These are phyloP conservation scores for Agapanthus africanus DNA, from an alignment of 106 monocot genomes.

Conservation along the genomic window DNA sequence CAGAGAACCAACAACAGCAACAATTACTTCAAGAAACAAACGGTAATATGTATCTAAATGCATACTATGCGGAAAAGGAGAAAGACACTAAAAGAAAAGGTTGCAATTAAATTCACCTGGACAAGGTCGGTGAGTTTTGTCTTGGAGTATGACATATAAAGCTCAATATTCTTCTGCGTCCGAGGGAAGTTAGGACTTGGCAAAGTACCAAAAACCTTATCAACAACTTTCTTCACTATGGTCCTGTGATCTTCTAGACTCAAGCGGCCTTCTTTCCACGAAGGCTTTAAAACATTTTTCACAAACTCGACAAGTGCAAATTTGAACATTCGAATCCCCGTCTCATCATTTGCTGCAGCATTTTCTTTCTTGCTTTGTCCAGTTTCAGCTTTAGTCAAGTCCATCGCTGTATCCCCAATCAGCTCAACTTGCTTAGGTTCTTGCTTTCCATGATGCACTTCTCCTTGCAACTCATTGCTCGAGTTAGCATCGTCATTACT, in stretches of 20 bases:
- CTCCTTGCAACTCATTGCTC: too few relatives aligned
- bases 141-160: conserved; percentile 26
- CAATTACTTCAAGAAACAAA: too few relatives aligned
- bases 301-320: conserved; percentile 42
- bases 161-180: conserved; percentile 36
- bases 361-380: background rate
- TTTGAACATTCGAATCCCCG: conserved; percentile 37
- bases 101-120: conserved; percentile 33
- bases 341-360: too few relatives aligned
- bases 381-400: background rate
- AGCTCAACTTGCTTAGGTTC: background rate
- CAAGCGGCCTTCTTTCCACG: conserved; percentile 53
- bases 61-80: too few relatives aligned
- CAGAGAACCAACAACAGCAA: too few relatives aligned
- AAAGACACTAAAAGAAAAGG: too few relatives aligned
- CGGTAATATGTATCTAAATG: too few relatives aligned
- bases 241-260: conserved; percentile 51
- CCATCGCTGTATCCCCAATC: background rate
- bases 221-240: conserved; percentile 58
- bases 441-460: conserved; percentile 1
- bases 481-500: too few relatives aligned
- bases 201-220: conserved; percentile 40
- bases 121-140: conserved; percentile 43
- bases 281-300: conserved; percentile 41
- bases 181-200: conserved; percentile 26